Evolutionary conservation across 805 yeast genomes (phyloP), one percentile per base, ranked within the genome.

Genomic region (Torulaspora quercuum): DNA sequence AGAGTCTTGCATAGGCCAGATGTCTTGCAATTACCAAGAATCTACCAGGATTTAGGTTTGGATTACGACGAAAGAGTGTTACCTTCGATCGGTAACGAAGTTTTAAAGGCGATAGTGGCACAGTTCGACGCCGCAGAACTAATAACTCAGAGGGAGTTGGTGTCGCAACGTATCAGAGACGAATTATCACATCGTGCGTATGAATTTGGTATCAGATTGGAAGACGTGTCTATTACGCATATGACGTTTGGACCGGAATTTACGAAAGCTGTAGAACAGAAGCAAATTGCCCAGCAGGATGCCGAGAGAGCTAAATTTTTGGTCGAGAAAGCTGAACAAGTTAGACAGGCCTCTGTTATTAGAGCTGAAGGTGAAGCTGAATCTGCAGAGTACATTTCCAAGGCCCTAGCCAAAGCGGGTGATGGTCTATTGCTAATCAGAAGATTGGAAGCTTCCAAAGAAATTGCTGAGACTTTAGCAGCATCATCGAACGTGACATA

Each of bases 341-440:
- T 90, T 64, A 78, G 95, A 60, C 89, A 83, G 63, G 98, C 97
- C 2, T 70, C 85, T 31, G 87, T 92, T 53, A 89, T 92, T 50
- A 79, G 97, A 55, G 98, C 98, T 18, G 98, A 92, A 67, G 98
- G 97, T 67, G 98, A 92, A 68, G 98, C 98, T 33, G 97, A 92
- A 64, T 87, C 95, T 41, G 98, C 98, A 3, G 97, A 92, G 43
- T 80, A 80, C 44, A 92, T 92, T 45, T 87, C 96, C 22, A 85
- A 80, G 64, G 97, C 97, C 4, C 75, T 92, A 49, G 77, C 81
- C 37, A 89, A 88, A 69, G 88, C 94, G 15, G 98, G 98, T 62
- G 97, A 92, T 58, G 97, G 97, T 49, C 72, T 92, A 51, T 72
- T 92, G 58, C 75, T 85, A 70, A 89, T 92, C 53, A 78, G 98